These are phyloP conservation scores for Hypoxylon lienhwacheense DNA, from an alignment of 495 filamentous ascomycete species.

Conservation along the genomic window DNA sequence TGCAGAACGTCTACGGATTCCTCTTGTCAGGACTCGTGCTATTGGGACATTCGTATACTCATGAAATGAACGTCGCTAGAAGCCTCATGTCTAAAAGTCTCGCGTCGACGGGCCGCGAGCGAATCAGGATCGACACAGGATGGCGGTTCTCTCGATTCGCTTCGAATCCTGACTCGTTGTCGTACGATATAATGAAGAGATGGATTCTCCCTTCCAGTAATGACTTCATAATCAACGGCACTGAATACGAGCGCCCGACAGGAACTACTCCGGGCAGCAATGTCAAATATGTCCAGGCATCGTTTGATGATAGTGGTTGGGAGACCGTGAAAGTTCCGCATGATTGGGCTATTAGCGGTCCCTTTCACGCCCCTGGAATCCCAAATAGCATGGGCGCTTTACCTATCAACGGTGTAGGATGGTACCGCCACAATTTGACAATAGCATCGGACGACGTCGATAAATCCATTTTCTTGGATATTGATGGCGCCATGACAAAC, in stretches of 20 bases:
- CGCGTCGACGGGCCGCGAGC: slow-evolving; percentile 26
- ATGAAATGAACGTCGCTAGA: slow-evolving; percentile 16
- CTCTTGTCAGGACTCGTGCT: slow-evolving; percentile 19
- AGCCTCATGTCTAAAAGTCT: slow-evolving; percentile 8
- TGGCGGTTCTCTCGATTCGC: slow-evolving; percentile 46
- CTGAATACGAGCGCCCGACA: slow-evolving; percentile 37
- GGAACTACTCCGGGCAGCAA: slow-evolving; percentile 35
- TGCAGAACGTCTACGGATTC: slow-evolving; percentile 18
- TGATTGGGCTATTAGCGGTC: slow-evolving; percentile 56
- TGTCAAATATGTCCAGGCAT: slow-evolving; percentile 38
- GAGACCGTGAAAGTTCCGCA: slow-evolving; percentile 45
- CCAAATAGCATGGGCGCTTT: slow-evolving; percentile 62
- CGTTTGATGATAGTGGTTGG: slow-evolving; percentile 47
- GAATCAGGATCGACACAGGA: slow-evolving; percentile 38
- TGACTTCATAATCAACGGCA: slow-evolving; percentile 42
- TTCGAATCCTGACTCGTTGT: slow-evolving; percentile 42
- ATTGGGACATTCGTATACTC: slow-evolving; percentile 1
- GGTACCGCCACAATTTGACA: slow-evolving; percentile 51
- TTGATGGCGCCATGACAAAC: slow-evolving; percentile 56
- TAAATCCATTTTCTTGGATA: slow-evolving; percentile 49
- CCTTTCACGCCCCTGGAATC: slow-evolving; percentile 49
- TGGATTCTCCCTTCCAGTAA: slow-evolving; percentile 49
- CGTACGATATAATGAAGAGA: slow-evolving; percentile 41
- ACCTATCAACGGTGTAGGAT: slow-evolving; percentile 51
- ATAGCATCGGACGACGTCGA: slow-evolving; percentile 34